These are phyloP conservation scores for Sugiyamaella mastotermitis DNA, from an alignment of 805 yeast species.

Conservation along the genomic window DNA sequence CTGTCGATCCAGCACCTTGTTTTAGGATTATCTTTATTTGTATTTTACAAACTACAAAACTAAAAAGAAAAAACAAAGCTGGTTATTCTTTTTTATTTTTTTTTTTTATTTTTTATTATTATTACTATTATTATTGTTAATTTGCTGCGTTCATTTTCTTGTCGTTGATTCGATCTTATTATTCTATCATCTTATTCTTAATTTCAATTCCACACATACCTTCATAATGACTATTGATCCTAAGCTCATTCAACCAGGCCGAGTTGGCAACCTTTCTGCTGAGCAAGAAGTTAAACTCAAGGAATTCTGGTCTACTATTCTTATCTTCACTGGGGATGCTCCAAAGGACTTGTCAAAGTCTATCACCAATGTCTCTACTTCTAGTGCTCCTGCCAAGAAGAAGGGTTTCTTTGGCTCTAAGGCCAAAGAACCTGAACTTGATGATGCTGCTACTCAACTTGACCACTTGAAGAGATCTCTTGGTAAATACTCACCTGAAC, in stretches of 20 bases:
- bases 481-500: conserved; percentile 46
- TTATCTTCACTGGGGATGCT: conserved; percentile 22
- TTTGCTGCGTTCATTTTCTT: too few species aligned
- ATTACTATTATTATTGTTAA: too few species aligned
- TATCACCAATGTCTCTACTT: conserved; percentile 11
- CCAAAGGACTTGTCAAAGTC: conserved; percentile 20
- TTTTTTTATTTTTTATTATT: too few species aligned
- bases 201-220: too few species aligned
- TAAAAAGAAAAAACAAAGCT: too few species aligned
- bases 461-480: conserved; percentile 41
- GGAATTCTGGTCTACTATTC: conserved; percentile 33
- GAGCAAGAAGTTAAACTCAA: conserved; percentile 34
- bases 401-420: conserved; percentile 22
- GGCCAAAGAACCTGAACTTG: conserved; percentile 12
- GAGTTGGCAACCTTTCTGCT: conserved; percentile 32
- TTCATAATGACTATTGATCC: not conserved
- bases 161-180: too few species aligned
- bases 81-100: too few species aligned
- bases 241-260: conserved; percentile 25
- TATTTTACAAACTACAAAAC: too few species aligned
- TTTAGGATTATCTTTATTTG: too few species aligned
- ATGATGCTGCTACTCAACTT: conserved; percentile 10
- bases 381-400: conserved; percentile 23
- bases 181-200: too few species aligned
- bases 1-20: too few species aligned